Evolutionary conservation across 768 basidiomycete genomes (phyloP), one percentile per base, ranked within the genome.

Genomic region (Porphyrellus cyaneotinctus): DNA sequence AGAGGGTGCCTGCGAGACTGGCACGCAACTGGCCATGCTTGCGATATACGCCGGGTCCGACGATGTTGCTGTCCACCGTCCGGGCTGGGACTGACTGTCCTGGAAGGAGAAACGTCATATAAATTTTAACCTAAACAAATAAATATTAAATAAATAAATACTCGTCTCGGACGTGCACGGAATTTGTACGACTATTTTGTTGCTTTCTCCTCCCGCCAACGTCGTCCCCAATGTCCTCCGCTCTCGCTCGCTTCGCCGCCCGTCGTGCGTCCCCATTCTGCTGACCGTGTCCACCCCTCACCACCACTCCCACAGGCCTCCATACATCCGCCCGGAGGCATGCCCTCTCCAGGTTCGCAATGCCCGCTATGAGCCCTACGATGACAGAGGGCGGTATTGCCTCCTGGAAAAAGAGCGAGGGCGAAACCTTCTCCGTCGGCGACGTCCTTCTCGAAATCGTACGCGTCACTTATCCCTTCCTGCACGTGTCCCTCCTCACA

Each of bases 311-410:
- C 48, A 47, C 65, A 95, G 95, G 84, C 64, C 75, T 97, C 49
- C 91, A 94, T 76, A 79, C 81, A 64, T 94, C 95, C 28, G 79
- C 86, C 49, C 81, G 83, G 56, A 75, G 88, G 62, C 74, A 78
- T 74, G 94, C 87, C 35, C 80, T 98, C 60, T 76, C 88, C 54
- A 91, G 85, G 69, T 95, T 97, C 75, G 77, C 85, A 58, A 95
- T 97, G 92, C 95, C 94, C 52, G 94, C 97, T 61, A 99, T 98
- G 95, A 95, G 92, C 57, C 97, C 97, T 30, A 99, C 97, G 52
- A 99, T 99, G 97, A 94, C 94, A 4, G 97, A 98, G 77, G 97
- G 97, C 57, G 97, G 95, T 58, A 97, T 99, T 69, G 90, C 95
- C 42, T 79, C 81, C 30, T 99, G 97, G 95, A 98, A 98, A 80